Evolutionary conservation across 2,329 filamentous ascomycete genomes (phyloP), one percentile per base, ranked within the genome.

Genomic region (Colletotrichum gigasporum): DNA sequence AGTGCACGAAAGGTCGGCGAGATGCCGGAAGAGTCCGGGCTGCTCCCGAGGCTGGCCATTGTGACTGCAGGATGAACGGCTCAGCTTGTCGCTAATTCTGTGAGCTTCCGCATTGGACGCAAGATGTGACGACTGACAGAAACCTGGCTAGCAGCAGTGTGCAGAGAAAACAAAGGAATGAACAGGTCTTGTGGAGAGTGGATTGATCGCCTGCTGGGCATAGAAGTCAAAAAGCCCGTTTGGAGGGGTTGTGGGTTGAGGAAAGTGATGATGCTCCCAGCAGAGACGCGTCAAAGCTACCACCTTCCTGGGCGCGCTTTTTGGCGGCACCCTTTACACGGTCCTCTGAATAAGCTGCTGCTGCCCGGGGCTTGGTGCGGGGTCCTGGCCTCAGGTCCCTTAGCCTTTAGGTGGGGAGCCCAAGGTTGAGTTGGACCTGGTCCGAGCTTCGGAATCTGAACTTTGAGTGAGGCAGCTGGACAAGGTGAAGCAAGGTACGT

Each of bases 251-350:
- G 35, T 16, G 12, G 16, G 1, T 14, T 4, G 16, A 7, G 14
- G n/a, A 9, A 4, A 18, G 35, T 16, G n/a, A 16, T 16, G n/a
- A 39, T 39, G 8, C 9, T 16, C 10, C n/a, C 12, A 8, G 8
- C 16, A 8, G 34, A 3, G 6, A 20, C 35, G 35, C 35, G 35
- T 16, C n/a, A 5, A 39, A 16, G n/a, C 35, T 39, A 14, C 35
- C 35, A 62, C 58, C 51, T 52, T 51, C 45, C 20, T 16, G 18
- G 12, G 42, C 59, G 59, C 53, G 59, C 61, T 61, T 61, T 64
- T 61, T 35, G 47, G 55, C 47, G 60, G 47, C 18, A 12, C 47
- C 18, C 18, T 22, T 54, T 45, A 20, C 5, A 16, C n/a, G 35
- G 24, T 39, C 44, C 10, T 34, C 18, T 6, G 5, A 32, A 35